Base-by-base conservation (phyloP, 2,329 filamentous ascomycete species). In the Fusarium brevicatenulatum region DNA sequence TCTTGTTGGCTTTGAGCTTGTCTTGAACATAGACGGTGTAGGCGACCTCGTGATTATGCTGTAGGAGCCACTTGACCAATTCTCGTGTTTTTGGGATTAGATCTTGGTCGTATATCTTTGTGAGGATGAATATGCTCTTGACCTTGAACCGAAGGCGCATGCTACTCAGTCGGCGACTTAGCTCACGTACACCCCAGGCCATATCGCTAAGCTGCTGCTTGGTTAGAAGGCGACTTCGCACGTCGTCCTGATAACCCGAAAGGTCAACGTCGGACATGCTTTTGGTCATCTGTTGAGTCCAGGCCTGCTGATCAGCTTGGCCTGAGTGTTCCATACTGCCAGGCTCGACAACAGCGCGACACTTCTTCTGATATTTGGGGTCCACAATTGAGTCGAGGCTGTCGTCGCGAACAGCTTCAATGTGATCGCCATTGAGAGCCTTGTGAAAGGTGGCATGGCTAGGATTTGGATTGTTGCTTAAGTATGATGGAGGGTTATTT, bases 151-250 rank as follows among this genome's bases (percentile, higher is more conserved):
- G 93, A 70, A 99, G 86, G 65, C 92, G 90, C 80, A 98, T 91
- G 81, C 91, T 95, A 57, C 94, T 93, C 66, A 98, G 84, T 68
- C 93, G 92, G 78, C 97, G 93, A 36, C 93, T 95, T 66, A 99
- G 85, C 82, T 98, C 94, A 53, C 96, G 88, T 65, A 98, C 96
- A 32, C 95, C 95, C 90, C 95, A 95, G 0, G 95, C 95, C 95
- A 99, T 98, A 77, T 98, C 96, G 19, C 93, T 95, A 46, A 99
- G 87, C 82, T 99, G 94, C 81, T 93, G 95, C 85, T 98, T 98
- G 4, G 95, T 98, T 74, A 98, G 86, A 55, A 98, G 89, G n/a
- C 95, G 89, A 66, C 88, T 90, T 77, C 89, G 87, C 46, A 87
- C 75, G 13, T 82, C 79, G 32, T 81, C 79, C 30, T 69, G 66